Conservation (phyloP, 176 grass and related monocot species). For the Olyra latifolia region DNA sequence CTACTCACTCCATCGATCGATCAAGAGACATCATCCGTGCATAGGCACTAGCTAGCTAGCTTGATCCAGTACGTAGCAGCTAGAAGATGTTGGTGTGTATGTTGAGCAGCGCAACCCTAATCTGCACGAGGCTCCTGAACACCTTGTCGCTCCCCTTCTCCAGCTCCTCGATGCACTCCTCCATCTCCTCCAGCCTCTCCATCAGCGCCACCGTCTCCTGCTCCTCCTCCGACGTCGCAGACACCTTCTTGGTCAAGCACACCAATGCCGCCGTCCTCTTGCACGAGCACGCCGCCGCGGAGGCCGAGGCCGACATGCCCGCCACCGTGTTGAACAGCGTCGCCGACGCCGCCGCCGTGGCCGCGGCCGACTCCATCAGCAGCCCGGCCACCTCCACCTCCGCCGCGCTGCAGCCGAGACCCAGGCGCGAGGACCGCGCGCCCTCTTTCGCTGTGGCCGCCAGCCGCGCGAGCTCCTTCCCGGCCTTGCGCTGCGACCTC, state of each 20-base stretch:
- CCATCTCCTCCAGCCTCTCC: conserved; percentile 64
- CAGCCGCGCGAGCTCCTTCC: conserved; percentile 55
- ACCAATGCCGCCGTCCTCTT: conserved; percentile 43
- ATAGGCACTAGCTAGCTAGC: not conserved
- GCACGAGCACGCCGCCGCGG: conserved; percentile 23
- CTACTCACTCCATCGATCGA: too few relatives aligned
- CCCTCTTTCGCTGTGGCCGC: not conserved
- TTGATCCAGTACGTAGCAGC: too few relatives aligned
- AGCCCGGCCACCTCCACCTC: conserved; percentile 53
- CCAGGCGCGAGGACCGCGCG: not conserved
- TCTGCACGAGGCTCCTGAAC: conserved; percentile 63
- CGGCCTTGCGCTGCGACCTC: conserved; percentile 33
- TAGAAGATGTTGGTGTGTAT: conserved; percentile 67
- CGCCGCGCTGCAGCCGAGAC: not conserved
- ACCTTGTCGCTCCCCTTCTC: conserved; percentile 69
- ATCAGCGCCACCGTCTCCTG: conserved; percentile 32
- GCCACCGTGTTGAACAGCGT: conserved; percentile 47
- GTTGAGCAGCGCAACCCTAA: conserved; percentile 76
- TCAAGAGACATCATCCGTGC: too few relatives aligned
- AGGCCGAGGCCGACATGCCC: conserved; percentile 34
- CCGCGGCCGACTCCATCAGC: conserved; percentile 46
- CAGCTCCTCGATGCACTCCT: conserved; percentile 53
- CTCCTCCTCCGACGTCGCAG: conserved; percentile 4
- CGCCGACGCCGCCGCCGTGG: conserved; percentile 37
- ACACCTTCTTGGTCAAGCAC: conserved; percentile 34